A percentile compares a stretch with the other conserved stretches of the same genome.
Evolutionary conservation across 106 monocot genomes (phyloP).

Genomic region (Gastrodia elata): DNA sequence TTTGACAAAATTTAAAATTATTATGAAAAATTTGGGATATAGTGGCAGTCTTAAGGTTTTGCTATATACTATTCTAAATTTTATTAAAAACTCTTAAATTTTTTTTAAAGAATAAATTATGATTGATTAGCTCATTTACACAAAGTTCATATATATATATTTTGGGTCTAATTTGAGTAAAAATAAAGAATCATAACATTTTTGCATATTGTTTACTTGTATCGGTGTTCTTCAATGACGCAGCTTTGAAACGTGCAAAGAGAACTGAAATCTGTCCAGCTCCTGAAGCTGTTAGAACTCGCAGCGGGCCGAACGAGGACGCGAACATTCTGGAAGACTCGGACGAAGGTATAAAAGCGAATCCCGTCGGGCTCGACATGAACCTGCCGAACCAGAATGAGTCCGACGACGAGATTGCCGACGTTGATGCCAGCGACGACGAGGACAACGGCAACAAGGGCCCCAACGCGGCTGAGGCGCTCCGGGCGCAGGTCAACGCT

Average conservation of each 20-base stretch:
- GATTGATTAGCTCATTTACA: no score
- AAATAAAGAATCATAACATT: no score
- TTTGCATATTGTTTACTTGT: no score
- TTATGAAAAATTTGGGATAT: no score
- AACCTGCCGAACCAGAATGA: conserved; percentile 41
- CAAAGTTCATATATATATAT: no score
- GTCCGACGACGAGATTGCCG: conserved; percentile 73
- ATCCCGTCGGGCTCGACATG: conserved; percentile 29
- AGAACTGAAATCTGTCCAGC: conserved; percentile 18
- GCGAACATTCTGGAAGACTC: conserved; percentile 27
- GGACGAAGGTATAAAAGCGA: conserved; percentile 29
- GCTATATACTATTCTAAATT: no score
- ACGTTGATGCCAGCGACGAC: conserved; percentile 66
- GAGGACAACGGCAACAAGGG: conserved; percentile 40
- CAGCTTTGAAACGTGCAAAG: conserved; percentile 44
- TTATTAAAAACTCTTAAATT: no score
- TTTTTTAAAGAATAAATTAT: no score
- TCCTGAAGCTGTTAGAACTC: conserved; percentile 34
- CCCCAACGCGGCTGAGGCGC: conserved; percentile 55
- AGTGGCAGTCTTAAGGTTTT: no score
- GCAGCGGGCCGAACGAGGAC: conserved; percentile 40
- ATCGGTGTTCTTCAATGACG: neutral
- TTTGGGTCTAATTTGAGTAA: no score
- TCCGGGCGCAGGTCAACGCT: conserved; percentile 67
- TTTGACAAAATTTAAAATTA: no score